Conservation (phyloP, 129 eudicot species). For the Arctium lappa region DNA sequence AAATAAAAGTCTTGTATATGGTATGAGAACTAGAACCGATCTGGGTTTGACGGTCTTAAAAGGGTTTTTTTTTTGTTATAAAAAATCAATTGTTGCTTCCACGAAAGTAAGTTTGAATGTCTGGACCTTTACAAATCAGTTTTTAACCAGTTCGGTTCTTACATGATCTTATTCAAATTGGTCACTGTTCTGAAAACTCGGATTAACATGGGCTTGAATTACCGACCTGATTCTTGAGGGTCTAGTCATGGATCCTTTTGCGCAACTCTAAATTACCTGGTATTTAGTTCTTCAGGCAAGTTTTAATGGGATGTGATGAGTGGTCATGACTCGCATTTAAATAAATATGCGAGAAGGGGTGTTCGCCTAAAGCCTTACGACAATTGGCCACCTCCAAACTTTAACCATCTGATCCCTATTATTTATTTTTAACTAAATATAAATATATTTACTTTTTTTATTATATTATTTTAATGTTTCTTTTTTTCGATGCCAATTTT, state of each 20-base stretch:
- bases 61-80: background rate
- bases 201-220: background rate
- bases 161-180: background rate
- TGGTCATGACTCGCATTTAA: constrained; percentile 61
- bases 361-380: constrained; percentile 65
- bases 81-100: background rate
- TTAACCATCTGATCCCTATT: too few relatives aligned
- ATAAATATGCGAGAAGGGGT: constrained; percentile 54
- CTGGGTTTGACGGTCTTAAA: background rate
- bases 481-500: too few relatives aligned
- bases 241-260: background rate
- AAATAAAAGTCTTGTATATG: background rate
- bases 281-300: constrained; percentile 87
- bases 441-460: background rate
- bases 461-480: too few relatives aligned
- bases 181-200: background rate
- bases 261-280: background rate
- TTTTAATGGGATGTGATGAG: constrained; percentile 60
- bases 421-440: background rate
- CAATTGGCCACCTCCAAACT: constrained; percentile 32
- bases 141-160: background rate
- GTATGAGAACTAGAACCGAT: background rate
- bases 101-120: background rate
- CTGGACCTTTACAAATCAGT: background rate
- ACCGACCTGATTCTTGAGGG: background rate